Base-by-base conservation (phyloP, 352 stramenopile genomes). In the Thraustotheca clavata region DNA sequence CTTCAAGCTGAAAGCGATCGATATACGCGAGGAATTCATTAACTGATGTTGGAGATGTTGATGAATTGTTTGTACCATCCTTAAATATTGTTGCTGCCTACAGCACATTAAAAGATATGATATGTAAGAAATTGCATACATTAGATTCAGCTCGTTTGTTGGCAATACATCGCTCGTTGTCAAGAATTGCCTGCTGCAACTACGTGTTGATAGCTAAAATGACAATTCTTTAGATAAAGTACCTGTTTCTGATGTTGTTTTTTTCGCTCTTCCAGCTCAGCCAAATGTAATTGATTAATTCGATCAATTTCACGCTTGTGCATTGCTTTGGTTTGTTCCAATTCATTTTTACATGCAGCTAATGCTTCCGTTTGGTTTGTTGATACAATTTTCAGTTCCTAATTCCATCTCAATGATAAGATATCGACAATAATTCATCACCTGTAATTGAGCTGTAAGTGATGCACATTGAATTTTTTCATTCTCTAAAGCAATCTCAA, bases 1-100 rank as follows among this genome's bases (percentile, higher is more conserved):
- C 57, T 36, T 65, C 57, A 12, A 35, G 35, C 18, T 65, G 39
- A 20, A 65, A 65, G 18, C 57, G 57, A 16, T 65, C 57, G 27
- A 65, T 65, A 46, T 39, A 65, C 9, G n/a, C 24, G 8, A 65
- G 36, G 40, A 65, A 65, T 7, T 65, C 57, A 20, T 50, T 20
- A 20, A 12, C 11, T 35, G 9, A n/a, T 16, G 55, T 22, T n/a
- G 55, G 18, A 2, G 43, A 3, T 2, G 9, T 14, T 9, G 43
- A 11, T 18, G 43, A 24, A 24, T 14, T 41, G 33, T 54, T 7
- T n/a, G 24, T 35, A n/a, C 5, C 20, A 41, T 12, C 55, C 9
- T 16, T 4, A 31, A 57, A 52, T 18, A 12, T 50, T 7, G 33
- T 41, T 16, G 26, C 55, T 24, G 55, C n/a, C 6, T 5, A 29